Evolutionary conservation across 2,329 filamentous ascomycete genomes (phyloP).

Genomic region (Aureobasidium leucospermi): DNA sequence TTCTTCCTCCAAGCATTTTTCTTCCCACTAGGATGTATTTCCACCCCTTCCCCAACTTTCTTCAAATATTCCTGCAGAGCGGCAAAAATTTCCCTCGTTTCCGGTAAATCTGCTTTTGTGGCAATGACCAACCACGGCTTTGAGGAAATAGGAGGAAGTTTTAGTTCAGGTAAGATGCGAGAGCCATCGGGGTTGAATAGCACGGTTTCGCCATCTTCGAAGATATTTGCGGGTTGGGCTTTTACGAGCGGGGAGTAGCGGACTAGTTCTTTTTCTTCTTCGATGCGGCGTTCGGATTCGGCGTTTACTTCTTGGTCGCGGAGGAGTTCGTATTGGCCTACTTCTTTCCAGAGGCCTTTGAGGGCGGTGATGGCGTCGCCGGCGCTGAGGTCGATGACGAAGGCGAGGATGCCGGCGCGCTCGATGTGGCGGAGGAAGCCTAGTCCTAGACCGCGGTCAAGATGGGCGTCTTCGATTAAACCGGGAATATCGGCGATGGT

Average conservation of each 20-base stretch:
- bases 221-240: not conserved
- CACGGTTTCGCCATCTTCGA: constrained; percentile 19
- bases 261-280: constrained; percentile 35
- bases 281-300: constrained; percentile 54
- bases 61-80: constrained; percentile 64
- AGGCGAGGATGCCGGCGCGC: constrained; percentile 83
- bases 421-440: constrained; percentile 93
- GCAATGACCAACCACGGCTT: constrained; percentile 97
- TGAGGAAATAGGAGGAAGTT: constrained; percentile 66
- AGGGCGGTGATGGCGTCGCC: constrained; percentile 74
- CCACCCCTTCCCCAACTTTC: constrained; percentile 53
- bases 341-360: constrained; percentile 80
- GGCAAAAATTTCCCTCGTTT: too few relatives aligned
- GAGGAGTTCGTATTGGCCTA: constrained; percentile 77
- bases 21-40: constrained; percentile 64
- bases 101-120: constrained; percentile 80
- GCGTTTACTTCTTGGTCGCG: constrained; percentile 65
- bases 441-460: constrained; percentile 84
- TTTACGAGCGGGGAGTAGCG: constrained; percentile 17
- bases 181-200: constrained; percentile 21
- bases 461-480: constrained; percentile 82
- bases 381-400: constrained; percentile 78
- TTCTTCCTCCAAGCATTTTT: constrained; percentile 54
- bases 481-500: constrained; percentile 95
- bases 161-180: constrained; percentile 37